Evolutionary conservation across 75 land plant genomes (phyloP).

Genomic region (Sequoiadendron giganteum): DNA sequence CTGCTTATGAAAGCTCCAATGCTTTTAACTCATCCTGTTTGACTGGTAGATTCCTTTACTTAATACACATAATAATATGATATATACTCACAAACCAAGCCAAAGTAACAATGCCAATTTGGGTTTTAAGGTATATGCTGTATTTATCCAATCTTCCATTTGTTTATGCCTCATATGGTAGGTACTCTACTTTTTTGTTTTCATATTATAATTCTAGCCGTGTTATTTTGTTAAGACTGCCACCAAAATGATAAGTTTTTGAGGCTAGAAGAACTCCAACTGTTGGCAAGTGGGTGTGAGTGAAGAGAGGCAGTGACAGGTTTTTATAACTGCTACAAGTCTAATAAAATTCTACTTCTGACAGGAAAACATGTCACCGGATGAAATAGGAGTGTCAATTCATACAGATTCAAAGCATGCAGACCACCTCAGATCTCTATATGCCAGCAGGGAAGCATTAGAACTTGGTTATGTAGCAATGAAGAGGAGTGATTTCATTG

Average conservation of each 20-base stretch:
- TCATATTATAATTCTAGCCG: background rate
- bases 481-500: slow-evolving; percentile 75
- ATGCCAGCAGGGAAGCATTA: slow-evolving; percentile 54
- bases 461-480: slow-evolving; percentile 47
- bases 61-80: background rate
- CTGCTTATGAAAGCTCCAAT: background rate
- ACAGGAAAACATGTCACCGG: slow-evolving; percentile 78
- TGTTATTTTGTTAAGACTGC: background rate
- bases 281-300: background rate
- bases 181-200: background rate
- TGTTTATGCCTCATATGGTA: background rate
- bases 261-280: background rate
- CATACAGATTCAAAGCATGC: slow-evolving; percentile 95
- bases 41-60: background rate
- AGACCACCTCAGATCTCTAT: slow-evolving; percentile 66
- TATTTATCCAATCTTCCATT: background rate
- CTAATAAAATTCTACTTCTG: slow-evolving; percentile 1
- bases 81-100: background rate
- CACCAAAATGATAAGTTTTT: background rate
- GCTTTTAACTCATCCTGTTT: background rate
- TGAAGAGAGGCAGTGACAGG: background rate
- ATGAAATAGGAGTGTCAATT: slow-evolving; percentile 82
- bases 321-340: background rate
- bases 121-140: background rate
- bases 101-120: background rate